Evolutionary conservation across 352 stramenopile species (phyloP).

Genomic region (Hyaloperonospora arabidopsidis): DNA sequence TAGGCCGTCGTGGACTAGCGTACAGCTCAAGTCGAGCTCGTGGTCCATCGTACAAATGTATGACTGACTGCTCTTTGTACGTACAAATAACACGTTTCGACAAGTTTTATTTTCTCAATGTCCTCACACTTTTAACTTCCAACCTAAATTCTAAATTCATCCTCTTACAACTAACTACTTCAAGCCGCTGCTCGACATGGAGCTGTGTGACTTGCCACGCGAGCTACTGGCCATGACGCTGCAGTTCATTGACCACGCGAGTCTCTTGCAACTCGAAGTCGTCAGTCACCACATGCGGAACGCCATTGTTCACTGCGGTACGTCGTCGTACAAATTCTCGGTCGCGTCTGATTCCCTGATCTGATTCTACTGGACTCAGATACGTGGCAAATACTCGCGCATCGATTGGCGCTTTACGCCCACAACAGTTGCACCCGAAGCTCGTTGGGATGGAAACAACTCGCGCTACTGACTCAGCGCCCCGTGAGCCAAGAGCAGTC

Average conservation of each 20-base stretch:
- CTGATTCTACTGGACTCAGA: constrained; percentile 18
- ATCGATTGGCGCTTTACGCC: constrained; percentile 11
- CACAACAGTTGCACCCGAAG: neutral
- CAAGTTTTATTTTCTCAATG: too few relatives aligned
- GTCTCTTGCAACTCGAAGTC: constrained; percentile 31
- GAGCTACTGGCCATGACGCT: constrained; percentile 36
- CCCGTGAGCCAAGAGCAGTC: constrained; percentile 21
- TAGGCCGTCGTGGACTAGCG: too few relatives aligned
- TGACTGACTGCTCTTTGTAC: too few relatives aligned
- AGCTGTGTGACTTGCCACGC: constrained; percentile 30
- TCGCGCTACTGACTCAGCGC: constrained; percentile 19
- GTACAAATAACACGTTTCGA: too few relatives aligned
- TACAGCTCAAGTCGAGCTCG: too few relatives aligned
- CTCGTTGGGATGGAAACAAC: constrained; percentile 28
- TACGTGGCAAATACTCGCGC: constrained; percentile 27
- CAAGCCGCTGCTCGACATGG: neutral
- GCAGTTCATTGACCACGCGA: constrained; percentile 31
- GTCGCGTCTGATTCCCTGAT: neutral
- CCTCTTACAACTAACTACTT: too few relatives aligned
- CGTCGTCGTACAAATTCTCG: neutral
- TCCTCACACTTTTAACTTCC: too few relatives aligned
- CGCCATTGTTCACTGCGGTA: constrained; percentile 17
- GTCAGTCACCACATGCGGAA: constrained; percentile 11
- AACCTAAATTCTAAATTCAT: too few relatives aligned
- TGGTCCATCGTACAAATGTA: too few relatives aligned